Base-by-base conservation (phyloP, 2,329 filamentous ascomycete genomes). In the Fusarium secorum region DNA sequence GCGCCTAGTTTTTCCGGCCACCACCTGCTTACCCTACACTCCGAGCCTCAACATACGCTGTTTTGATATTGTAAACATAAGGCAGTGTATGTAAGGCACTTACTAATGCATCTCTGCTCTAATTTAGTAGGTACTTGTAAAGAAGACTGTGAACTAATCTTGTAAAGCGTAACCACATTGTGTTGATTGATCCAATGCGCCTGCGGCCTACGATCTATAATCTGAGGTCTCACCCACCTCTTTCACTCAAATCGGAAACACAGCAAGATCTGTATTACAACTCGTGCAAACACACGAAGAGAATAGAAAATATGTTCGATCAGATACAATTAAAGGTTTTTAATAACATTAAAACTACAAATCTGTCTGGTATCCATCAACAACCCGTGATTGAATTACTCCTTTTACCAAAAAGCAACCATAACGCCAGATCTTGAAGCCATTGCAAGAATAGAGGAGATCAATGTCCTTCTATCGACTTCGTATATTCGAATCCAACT, bases 401-500 rank as follows among this genome's bases (percentile, higher is more conserved):
- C 24, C 18, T 22, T 11, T 44, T 39, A 54, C 42, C 36, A 58
- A 55, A 61, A 28, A 57, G 49, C 13, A 61, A 51, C 54, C 53
- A 56, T 36, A 68, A 59, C 62, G 56, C 72, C 65, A 44, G 53
- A 38, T 59, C 7, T 55, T 33, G 18, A 55, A 24, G n/a, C 9
- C 28, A 26, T n/a, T 26, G 5, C 6, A 33, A 35, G 22, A 48
- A 26, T 35, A 46, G 24, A 11, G 14, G n/a, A 33, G 11, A 33
- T 13, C 11, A 17, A 48, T 52, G 9, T 52, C 22, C 32, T 26
- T 36, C 32, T 55, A 48, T 44, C 63, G 52, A 61, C 22, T 62
- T 5, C 64, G 57, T 4, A 72, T 51, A 39, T 73, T 73, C 10
- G 74, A 72, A 53, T 77, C 76, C 56, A 80, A 49, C 53, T 83